These are phyloP conservation scores for Carex littledalei DNA, from an alignment of 176 grass and related monocot species.

Conservation along the genomic window DNA sequence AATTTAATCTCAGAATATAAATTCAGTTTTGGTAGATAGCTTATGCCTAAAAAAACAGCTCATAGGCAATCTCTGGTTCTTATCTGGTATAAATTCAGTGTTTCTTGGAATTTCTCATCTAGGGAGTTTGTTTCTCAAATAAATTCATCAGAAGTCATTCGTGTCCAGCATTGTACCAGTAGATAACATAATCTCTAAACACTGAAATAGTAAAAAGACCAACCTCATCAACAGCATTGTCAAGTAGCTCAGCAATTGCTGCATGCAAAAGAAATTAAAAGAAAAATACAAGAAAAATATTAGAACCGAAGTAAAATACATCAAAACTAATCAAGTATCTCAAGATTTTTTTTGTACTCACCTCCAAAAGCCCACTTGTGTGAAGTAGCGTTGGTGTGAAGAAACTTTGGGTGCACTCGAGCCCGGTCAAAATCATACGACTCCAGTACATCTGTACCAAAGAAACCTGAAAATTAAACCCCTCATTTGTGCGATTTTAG, in stretches of 20 bases:
- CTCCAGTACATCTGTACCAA: slow-evolving; percentile 40
- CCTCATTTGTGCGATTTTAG: background rate
- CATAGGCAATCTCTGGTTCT: no score
- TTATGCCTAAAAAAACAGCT: no score
- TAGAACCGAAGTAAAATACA: background rate
- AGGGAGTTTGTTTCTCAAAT: background rate
- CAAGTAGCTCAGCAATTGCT: slow-evolving; percentile 94
- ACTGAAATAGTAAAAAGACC: slow-evolving; percentile 9
- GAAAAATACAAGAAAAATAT: slow-evolving; percentile 5
- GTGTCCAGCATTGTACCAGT: background rate
- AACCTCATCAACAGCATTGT: slow-evolving; percentile 99
- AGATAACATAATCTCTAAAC: background rate
- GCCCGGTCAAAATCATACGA: slow-evolving; percentile 69
- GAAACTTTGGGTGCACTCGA: slow-evolving; percentile 83
- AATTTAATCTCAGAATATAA: background rate
- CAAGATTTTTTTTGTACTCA: slow-evolving; percentile 2
- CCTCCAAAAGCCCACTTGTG: slow-evolving; percentile 98
- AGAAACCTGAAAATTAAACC: background rate
- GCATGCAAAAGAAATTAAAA: slow-evolving; percentile 30
- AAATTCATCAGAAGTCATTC: background rate
- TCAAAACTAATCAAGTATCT: background rate
- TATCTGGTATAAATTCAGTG: no score
- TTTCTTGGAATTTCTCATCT: no score
- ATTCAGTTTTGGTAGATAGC: background rate
- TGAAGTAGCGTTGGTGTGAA: slow-evolving; percentile 92